Base-by-base conservation (phyloP, 768 basidiomycete genomes). In the Boletus speciosus region DNA sequence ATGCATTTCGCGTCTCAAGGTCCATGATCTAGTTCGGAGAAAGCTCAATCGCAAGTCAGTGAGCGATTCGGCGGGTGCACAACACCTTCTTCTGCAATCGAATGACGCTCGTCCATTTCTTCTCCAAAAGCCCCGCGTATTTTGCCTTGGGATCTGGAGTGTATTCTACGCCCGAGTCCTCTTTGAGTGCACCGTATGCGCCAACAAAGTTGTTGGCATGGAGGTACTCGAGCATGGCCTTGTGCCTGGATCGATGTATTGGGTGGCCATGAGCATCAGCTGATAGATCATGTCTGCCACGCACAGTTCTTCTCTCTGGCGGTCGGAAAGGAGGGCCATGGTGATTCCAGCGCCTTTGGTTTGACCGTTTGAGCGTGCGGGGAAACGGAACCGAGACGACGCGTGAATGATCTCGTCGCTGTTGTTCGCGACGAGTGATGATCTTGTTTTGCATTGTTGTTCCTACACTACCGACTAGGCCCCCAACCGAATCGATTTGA, bases 101-200 rank as follows among this genome's bases (percentile, higher is more conserved):
- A 54, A 98, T 95, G 34, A 97, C 93, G 66, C 88, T 91, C 46
- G 92, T 96, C 95, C 95, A 98, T 72, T 98, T 98, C 85, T 96
- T 96, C 77, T 93, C 95, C 56, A 98, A 74, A 52, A 98, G 74
- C 1, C 93, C 94, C 2, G 85, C 84, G 64, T 85, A 88, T 69
- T 90, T 88, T 47, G 91, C 84, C 67, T 90, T 93, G 23, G 91
- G 84, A 76, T 96, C 93, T 15, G 89, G 90, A 4, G 79, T 77
- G 68, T 88, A 90, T 55, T 85, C 82, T 27, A 79, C 66, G 52
- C 78, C 76, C 32, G 78, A 71, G 55, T 84, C 81, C 39, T 74
- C 66, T 65, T 80, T 82, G 57, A 82, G 70, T 23, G 83, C 81
- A 59, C 82, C 78, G 64, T 78, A 88, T 23, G 86, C 83, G 57